Percentiles rank a stretch among this genome's conserved stretches.
Evolutionary conservation across 176 grass and related monocot genomes (phyloP).

Genomic region (Juncus effusus): DNA sequence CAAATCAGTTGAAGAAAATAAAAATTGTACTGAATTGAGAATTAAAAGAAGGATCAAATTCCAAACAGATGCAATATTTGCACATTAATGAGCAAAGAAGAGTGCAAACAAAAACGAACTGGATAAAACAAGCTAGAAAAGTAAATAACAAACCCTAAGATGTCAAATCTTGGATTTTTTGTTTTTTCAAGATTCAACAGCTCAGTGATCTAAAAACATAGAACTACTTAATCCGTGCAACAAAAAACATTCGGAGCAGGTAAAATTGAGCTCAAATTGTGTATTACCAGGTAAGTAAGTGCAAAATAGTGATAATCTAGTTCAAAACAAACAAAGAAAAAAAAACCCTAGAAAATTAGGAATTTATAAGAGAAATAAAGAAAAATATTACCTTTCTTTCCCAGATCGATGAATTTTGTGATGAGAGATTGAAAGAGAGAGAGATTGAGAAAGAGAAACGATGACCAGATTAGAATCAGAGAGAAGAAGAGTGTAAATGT

Average conservation of each 20-base stretch:
- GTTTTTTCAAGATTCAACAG: slow-evolving; percentile 1
- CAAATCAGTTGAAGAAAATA: not conserved
- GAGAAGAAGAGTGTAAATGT: no score
- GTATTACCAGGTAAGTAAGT: not conserved
- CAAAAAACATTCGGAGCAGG: not conserved
- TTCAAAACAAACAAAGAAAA: not conserved
- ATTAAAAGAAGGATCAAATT: slow-evolving; percentile 3
- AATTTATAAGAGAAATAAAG: not conserved
- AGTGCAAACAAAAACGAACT: not conserved
- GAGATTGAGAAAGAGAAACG: slow-evolving; percentile 9
- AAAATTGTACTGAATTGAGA: not conserved
- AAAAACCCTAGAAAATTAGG: slow-evolving; percentile 10
- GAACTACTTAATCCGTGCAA: not conserved
- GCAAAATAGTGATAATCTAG: slow-evolving; percentile 6
- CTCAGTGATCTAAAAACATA: not conserved
- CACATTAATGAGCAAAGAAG: not conserved
- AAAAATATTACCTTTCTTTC: no score
- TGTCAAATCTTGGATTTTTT: slow-evolving; percentile 8
- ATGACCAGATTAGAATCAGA: slow-evolving; percentile 17
- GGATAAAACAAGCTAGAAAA: not conserved
- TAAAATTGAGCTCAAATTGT: slow-evolving; percentile 18
- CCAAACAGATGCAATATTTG: not conserved
- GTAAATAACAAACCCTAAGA: slow-evolving; percentile 25
- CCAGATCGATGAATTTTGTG: no score
- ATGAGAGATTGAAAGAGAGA: not conserved